Percentiles rank a stretch among this genome's conserved stretches.
Conservation (phyloP, 2,329 filamentous ascomycete species). For the Neonectria punicea region DNA sequence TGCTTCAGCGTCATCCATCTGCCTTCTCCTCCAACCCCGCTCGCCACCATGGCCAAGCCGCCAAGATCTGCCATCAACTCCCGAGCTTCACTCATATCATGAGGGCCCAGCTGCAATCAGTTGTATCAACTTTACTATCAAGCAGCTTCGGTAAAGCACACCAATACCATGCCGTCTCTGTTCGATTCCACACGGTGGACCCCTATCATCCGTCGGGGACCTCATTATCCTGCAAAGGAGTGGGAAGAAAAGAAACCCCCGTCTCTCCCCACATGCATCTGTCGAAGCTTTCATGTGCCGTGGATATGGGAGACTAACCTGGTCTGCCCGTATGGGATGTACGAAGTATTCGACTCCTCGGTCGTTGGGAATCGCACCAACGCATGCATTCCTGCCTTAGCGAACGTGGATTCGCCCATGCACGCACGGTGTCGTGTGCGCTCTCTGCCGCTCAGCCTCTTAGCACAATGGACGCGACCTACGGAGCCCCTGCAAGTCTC, state of each 20-base stretch:
- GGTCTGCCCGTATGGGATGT: background rate
- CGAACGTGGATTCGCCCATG: background rate
- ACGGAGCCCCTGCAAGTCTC: background rate
- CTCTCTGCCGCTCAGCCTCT: background rate
- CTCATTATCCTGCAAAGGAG: background rate
- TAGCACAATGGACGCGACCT: background rate
- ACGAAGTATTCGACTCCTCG: background rate
- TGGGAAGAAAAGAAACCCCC: background rate
- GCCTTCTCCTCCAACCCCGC: background rate
- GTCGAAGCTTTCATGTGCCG: constrained; percentile 26
- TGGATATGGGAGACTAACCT: too few species aligned
- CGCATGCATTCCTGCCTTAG: constrained; percentile 18
- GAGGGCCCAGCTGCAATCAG: background rate
- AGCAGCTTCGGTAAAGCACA: background rate
- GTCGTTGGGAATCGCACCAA: constrained; percentile 5
- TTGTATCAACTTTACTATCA: background rate
- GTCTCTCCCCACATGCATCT: constrained; percentile 38
- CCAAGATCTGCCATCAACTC: background rate
- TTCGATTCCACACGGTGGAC: constrained; percentile 11
- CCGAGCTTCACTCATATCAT: background rate
- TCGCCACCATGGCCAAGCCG: background rate
- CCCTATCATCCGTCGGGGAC: too few species aligned
- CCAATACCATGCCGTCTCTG: constrained; percentile 3
- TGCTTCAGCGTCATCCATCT: constrained; percentile 13
- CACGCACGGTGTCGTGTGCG: constrained; percentile 8